Evolutionary conservation across 495 filamentous ascomycete genomes (phyloP).

Genomic region (Penicillium diatomitis): DNA sequence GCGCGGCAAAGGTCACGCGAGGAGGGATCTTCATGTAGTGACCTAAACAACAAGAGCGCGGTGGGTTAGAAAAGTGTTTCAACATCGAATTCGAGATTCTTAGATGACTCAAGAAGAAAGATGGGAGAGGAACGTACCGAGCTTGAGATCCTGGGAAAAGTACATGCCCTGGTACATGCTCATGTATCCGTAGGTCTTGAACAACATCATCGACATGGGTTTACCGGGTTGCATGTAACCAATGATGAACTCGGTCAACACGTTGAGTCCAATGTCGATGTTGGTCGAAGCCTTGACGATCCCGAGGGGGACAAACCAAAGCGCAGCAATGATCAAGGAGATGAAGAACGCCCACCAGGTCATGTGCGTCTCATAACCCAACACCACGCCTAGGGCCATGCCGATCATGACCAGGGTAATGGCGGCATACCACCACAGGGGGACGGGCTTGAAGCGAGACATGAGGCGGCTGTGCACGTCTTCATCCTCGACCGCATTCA

Average conservation of each 20-base stretch:
- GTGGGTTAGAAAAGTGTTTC: neutral
- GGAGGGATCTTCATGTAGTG: slow-evolving; percentile 64
- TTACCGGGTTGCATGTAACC: slow-evolving; percentile 54
- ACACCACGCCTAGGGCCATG: slow-evolving; percentile 42
- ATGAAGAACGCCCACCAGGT: slow-evolving; percentile 47
- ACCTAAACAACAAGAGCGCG: slow-evolving; percentile 15
- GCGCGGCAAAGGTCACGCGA: slow-evolving; percentile 47
- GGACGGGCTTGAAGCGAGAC: slow-evolving; percentile 47
- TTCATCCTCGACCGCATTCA: slow-evolving; percentile 44
- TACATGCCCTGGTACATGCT: slow-evolving; percentile 46
- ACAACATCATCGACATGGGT: slow-evolving; percentile 58
- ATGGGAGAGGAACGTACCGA: slow-evolving; percentile 15
- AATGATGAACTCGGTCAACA: slow-evolving; percentile 54
- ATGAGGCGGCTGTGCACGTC: slow-evolving; percentile 61
- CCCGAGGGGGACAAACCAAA: slow-evolving; percentile 46
- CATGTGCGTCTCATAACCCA: slow-evolving; percentile 44
- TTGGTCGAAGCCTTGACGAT: slow-evolving; percentile 47
- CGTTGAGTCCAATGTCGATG: slow-evolving; percentile 46
- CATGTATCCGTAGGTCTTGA: slow-evolving; percentile 55
- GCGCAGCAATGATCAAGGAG: slow-evolving; percentile 35
- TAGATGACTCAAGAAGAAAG: too few species aligned
- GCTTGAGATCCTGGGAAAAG: slow-evolving; percentile 44
- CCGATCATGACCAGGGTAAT: slow-evolving; percentile 41
- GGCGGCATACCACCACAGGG: slow-evolving; percentile 54
- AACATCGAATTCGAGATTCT: too few species aligned